These are phyloP conservation scores for Blastomyces parvus DNA, from an alignment of 2,329 filamentous ascomycete genomes.

Conservation along the genomic window DNA sequence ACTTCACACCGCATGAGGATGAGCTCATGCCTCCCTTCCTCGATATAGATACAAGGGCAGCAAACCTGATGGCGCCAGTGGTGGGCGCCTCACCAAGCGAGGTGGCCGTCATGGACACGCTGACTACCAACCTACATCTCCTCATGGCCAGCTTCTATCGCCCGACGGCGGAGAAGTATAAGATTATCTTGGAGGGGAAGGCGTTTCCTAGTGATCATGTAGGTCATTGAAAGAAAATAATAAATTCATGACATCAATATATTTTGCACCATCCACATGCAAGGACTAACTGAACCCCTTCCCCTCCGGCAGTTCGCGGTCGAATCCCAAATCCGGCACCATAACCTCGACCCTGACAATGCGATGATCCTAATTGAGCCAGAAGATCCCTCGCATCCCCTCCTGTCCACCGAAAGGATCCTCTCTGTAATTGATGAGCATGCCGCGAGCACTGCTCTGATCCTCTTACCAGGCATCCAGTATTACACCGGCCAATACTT, in stretches of 20 bases:
- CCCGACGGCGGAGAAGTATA: constrained; percentile 56
- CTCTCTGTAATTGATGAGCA: constrained; percentile 65
- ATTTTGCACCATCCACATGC: neutral
- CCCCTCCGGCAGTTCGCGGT: constrained; percentile 56
- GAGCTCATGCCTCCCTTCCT: constrained; percentile 64
- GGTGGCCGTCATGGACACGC: constrained; percentile 78
- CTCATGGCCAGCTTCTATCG: constrained; percentile 77
- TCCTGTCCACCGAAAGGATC: constrained; percentile 62
- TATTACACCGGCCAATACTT: constrained; percentile 88
- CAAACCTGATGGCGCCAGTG: constrained; percentile 58
- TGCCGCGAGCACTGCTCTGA: constrained; percentile 59
- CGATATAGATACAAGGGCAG: constrained; percentile 66
- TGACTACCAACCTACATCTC: constrained; percentile 73
- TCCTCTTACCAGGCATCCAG: constrained; percentile 79
- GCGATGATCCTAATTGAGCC: constrained; percentile 68
- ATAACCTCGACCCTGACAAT: constrained; percentile 55
- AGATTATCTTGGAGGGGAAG: constrained; percentile 81
- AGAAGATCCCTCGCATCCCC: constrained; percentile 41
- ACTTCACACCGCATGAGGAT: constrained; percentile 61
- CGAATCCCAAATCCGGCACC: constrained; percentile 67
- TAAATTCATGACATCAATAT: neutral
- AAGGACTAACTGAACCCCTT: neutral
- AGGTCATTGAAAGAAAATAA: constrained; percentile 22
- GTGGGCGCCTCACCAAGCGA: constrained; percentile 65
- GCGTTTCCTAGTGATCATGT: constrained; percentile 82